A percentile compares a stretch with the other conserved stretches of the same genome.
These are phyloP conservation scores for Petrea volubilis DNA, from an alignment of 257 asterid species.

Conservation along the genomic window DNA sequence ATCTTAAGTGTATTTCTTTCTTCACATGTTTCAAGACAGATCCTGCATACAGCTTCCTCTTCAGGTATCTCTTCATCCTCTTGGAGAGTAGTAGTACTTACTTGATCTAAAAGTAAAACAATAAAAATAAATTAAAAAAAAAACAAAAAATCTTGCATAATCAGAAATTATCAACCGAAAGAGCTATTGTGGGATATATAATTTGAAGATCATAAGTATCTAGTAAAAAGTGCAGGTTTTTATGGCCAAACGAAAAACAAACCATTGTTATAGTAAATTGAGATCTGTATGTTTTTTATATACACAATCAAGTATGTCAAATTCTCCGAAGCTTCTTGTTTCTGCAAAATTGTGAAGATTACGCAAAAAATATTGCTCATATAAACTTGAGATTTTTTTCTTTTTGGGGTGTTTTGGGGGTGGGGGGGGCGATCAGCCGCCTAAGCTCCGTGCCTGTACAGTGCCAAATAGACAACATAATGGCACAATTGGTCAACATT, in stretches of 20 bases:
- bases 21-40: conserved; percentile 79
- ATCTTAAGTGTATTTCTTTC: conserved; percentile 72
- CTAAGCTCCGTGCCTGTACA: too few relatives aligned
- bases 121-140: conserved; percentile 6
- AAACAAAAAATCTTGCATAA: background rate
- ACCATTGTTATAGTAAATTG: background rate
- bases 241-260: background rate
- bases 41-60: conserved; percentile 96
- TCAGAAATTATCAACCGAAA: too few relatives aligned
- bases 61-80: conserved; percentile 95
- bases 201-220: background rate
- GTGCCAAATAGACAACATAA: too few relatives aligned
- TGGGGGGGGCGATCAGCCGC: too few relatives aligned
- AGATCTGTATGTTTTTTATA: background rate
- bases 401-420: too few relatives aligned
- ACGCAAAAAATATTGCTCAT: too few relatives aligned
- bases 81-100: conserved; percentile 53
- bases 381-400: too few relatives aligned
- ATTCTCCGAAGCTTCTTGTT: background rate
- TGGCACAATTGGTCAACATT: too few relatives aligned
- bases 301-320: background rate
- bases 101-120: conserved; percentile 54
- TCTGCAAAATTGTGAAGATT: background rate
- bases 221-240: background rate
- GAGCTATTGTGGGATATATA: background rate